These are phyloP conservation scores for Trichoderma atrobrunneum DNA, from an alignment of 2,329 filamentous ascomycete genomes.

Conservation along the genomic window DNA sequence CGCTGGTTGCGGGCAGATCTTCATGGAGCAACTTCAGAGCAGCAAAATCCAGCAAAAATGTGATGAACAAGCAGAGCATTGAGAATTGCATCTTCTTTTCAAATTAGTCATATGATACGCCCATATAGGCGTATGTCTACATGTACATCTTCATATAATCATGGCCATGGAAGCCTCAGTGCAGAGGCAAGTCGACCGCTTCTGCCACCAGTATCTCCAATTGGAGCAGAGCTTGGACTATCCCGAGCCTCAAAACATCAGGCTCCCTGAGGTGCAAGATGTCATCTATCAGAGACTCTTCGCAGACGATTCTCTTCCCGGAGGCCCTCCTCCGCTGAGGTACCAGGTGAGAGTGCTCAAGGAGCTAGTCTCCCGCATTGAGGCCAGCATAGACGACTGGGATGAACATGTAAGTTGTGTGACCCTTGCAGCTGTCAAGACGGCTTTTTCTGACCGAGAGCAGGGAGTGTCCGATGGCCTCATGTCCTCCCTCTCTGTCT, in stretches of 20 bases:
- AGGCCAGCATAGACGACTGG: constrained; percentile 73
- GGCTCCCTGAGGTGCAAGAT: constrained; percentile 60
- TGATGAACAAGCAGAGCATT: not conserved
- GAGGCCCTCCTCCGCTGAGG: constrained; percentile 59
- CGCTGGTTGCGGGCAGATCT: not conserved
- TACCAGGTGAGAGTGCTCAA: constrained; percentile 76
- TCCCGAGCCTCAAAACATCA: constrained; percentile 58
- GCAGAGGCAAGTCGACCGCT: constrained; percentile 41
- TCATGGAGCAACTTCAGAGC: not conserved
- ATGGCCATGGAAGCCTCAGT: constrained; percentile 17
- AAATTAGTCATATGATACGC: not conserved
- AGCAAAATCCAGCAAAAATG: not conserved
- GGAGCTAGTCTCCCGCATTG: constrained; percentile 65
- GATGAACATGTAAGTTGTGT: constrained; percentile 74
- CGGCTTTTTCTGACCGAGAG: constrained; percentile 26
- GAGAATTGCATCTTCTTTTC: not conserved
- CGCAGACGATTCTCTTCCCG: constrained; percentile 48
- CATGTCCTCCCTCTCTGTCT: constrained; percentile 63
- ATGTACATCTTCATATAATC: not conserved
- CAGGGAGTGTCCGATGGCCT: constrained; percentile 84
- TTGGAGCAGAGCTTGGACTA: constrained; percentile 63
- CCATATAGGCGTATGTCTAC: not conserved
- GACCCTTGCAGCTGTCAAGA: not conserved
- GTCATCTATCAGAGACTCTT: constrained; percentile 67
- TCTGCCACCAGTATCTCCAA: constrained; percentile 78